These are phyloP conservation scores for Corynascus novoguineensis DNA, from an alignment of 495 filamentous ascomycete genomes.

Conservation along the genomic window DNA sequence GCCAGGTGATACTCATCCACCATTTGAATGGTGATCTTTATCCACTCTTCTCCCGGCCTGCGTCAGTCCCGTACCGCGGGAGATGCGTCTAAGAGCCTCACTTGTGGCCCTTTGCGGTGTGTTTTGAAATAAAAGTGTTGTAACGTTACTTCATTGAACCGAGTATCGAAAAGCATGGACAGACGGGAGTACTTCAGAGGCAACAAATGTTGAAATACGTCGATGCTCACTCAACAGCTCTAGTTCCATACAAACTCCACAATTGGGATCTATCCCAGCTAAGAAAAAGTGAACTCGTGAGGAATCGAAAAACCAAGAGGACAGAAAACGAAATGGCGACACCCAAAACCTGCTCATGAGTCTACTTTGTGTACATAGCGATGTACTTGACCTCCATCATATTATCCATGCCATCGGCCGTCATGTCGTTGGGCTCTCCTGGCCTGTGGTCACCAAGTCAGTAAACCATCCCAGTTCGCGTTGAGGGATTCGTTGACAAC, in stretches of 20 bases:
- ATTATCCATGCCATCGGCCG: neutral
- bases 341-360: no score
- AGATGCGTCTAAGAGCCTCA: constrained; percentile 27
- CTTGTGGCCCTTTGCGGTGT: constrained; percentile 20
- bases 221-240: constrained; percentile 20
- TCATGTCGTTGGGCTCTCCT: neutral
- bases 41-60: no score
- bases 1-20: no score
- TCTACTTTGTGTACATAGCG: neutral
- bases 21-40: no score
- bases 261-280: no score
- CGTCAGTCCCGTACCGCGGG: neutral
- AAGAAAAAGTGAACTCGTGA: no score
- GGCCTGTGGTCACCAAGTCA: neutral
- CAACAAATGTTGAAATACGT: constrained; percentile 27
- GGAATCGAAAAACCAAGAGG: no score
- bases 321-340: no score
- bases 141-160: no score
- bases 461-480: neutral
- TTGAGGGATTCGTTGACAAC: constrained; percentile 5
- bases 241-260: constrained; percentile 12
- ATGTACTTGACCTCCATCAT: constrained; percentile 4
- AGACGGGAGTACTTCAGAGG: no score
- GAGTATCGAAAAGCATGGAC: no score
- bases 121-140: no score